Base-by-base conservation (phyloP, 371 early-diverging fungal genomes). In the Mortierella polycephala region DNA sequence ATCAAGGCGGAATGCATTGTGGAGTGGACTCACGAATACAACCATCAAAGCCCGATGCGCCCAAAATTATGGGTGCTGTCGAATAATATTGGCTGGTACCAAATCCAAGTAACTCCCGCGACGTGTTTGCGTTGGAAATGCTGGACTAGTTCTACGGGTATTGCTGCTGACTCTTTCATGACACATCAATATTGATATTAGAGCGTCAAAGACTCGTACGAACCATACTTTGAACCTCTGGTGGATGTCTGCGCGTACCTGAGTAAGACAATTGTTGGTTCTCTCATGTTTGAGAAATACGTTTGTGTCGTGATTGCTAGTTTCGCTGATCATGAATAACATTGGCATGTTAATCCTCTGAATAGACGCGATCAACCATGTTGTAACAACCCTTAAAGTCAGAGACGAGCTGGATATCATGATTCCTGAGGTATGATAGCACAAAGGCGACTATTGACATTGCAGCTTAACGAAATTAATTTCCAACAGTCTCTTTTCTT, bases 1-100 rank as follows among this genome's bases (percentile, higher is more conserved):
- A 40, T 74, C 20, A 55, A 56, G 40, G 66, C 67, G 1, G 63
- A 57, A 37, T 41, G 23, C n/a, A 60, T 75, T 18, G 54, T 70
- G 7, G 71, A 75, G 42, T 75, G 75, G 75, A 63, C 51, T 0
- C 75, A 75, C 41, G 67, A 75, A 16, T 75, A 55, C 44, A 63
- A 75, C 42, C 51, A 55, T 2, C 11, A 6, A 1, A 55, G 62
- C 16, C 20, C 40, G 7, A 70, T 49, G 63, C 18, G 39, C 10
- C 70, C 75, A 4, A 58, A 56, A 0, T 70, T 75, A 12, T 70
- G 75, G 75, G 42, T 75, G 0, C 23, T 58, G 39, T 75, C 75
- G 0, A 50, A 66, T 0, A 52, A 66, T 12, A 53, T 75, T 7
- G 66, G 75, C 46, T 75, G 75, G 75, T 75, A 75, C 52, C 58